Conservation (phyloP, 768 basidiomycete genomes). For the Leucocoprinus leucothites region DNA sequence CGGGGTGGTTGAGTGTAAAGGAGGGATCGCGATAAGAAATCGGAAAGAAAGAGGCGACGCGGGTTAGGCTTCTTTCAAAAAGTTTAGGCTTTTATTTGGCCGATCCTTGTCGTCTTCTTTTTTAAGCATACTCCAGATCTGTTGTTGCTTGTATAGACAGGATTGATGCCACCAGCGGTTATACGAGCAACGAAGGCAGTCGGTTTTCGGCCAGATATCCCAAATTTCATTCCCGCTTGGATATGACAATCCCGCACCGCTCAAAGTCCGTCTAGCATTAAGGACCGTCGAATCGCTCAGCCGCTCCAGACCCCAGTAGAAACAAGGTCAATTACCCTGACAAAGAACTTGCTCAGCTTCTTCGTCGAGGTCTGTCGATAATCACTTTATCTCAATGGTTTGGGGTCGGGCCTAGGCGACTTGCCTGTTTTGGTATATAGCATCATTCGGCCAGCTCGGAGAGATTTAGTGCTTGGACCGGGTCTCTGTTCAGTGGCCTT, state of each 20-base stretch:
- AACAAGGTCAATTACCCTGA: not conserved
- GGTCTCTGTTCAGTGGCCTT: no score
- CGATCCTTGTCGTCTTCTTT: not conserved
- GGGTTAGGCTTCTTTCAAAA: no score
- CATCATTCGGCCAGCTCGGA: no score
- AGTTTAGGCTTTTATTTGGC: not conserved
- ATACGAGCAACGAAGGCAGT: not conserved
- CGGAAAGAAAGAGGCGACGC: not conserved
- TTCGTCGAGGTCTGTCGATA: not conserved
- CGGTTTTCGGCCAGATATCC: not conserved
- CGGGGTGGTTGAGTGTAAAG: not conserved
- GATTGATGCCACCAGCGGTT: not conserved
- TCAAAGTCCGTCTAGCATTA: slow-evolving; percentile 7
- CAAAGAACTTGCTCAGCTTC: not conserved
- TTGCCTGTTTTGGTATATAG: no score
- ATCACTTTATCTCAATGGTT: not conserved
- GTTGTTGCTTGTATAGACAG: not conserved
- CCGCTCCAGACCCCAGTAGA: not conserved
- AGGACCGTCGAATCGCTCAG: not conserved
- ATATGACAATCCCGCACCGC: not conserved
- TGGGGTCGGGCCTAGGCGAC: no score
- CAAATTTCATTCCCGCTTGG: not conserved
- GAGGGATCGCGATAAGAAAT: slow-evolving; percentile 3
- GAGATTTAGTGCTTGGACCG: no score
- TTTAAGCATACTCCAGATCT: not conserved